Conservation (phyloP, 306 rosid species). For the Medicago truncatula region DNA sequence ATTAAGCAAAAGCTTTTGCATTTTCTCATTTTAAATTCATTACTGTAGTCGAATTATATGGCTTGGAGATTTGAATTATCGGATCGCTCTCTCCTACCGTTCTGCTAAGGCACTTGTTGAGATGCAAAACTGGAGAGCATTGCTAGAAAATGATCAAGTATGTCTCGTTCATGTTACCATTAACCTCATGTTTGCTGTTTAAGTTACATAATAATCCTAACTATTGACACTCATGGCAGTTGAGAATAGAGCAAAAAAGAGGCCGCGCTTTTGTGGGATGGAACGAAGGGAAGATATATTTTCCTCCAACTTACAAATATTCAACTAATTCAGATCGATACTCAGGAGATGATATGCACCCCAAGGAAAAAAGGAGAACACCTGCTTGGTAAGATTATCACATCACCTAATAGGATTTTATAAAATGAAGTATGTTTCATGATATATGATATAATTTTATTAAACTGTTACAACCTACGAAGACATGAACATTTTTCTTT, state of each 20-base stretch:
- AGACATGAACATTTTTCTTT: slow-evolving; percentile 37
- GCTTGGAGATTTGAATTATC: slow-evolving; percentile 99
- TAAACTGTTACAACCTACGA: slow-evolving; percentile 19
- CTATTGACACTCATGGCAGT: slow-evolving; percentile 56
- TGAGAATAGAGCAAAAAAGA: slow-evolving; percentile 89
- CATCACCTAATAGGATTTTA: slow-evolving; percentile 23
- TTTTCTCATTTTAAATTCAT: slow-evolving; percentile 38
- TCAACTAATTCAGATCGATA: slow-evolving; percentile 97
- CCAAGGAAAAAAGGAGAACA: slow-evolving; percentile 93
- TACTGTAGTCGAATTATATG: slow-evolving; percentile 83
- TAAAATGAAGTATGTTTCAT: slow-evolving; percentile 19
- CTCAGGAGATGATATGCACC: slow-evolving; percentile 93
- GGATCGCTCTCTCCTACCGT: slow-evolving; percentile 88
- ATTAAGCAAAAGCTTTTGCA: slow-evolving; percentile 3
- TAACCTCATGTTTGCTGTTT: slow-evolving; percentile 3
- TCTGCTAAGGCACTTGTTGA: slow-evolving; percentile 97
- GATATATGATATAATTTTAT: neutral
- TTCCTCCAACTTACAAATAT: slow-evolving; percentile 98
- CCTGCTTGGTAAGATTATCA: slow-evolving; percentile 83
- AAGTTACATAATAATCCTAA: slow-evolving; percentile 21
- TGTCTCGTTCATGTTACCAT: slow-evolving; percentile 35
- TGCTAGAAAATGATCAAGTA: slow-evolving; percentile 97
- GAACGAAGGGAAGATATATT: slow-evolving; percentile 97
- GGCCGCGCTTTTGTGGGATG: slow-evolving; percentile 88
- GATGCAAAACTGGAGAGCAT: slow-evolving; percentile 99